Evolutionary conservation across 768 basidiomycete genomes (phyloP).

Genomic region (Boletus rubropictus): DNA sequence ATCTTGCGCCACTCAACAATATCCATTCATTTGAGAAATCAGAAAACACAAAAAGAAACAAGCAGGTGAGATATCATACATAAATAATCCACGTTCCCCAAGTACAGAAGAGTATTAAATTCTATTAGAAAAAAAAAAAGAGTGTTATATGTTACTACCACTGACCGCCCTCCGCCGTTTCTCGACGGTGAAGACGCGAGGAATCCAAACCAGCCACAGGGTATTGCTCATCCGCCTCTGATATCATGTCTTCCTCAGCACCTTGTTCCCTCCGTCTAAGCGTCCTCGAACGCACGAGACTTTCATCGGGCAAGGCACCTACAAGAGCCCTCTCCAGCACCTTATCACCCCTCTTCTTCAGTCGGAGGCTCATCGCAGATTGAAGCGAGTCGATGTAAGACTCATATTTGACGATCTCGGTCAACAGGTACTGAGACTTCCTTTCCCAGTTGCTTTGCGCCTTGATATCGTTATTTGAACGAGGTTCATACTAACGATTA

Average conservation of each 20-base stretch:
- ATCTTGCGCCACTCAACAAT: not conserved
- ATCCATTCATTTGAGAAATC: slow-evolving; percentile 12
- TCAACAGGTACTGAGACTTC: slow-evolving; percentile 81
- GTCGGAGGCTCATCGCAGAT: slow-evolving; percentile 72
- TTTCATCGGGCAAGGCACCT: slow-evolving; percentile 28
- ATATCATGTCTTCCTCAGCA: slow-evolving; percentile 42
- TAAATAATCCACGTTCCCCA: slow-evolving; percentile 22
- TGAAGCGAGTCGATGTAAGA: slow-evolving; percentile 90
- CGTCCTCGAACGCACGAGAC: slow-evolving; percentile 25
- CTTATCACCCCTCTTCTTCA: slow-evolving; percentile 90
- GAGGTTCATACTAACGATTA: slow-evolving; percentile 56
- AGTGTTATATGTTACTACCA: slow-evolving; percentile 19
- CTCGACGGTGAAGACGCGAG: slow-evolving; percentile 37
- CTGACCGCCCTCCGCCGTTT: slow-evolving; percentile 36
- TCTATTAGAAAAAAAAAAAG: slow-evolving; percentile 14
- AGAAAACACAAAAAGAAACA: slow-evolving; percentile 3
- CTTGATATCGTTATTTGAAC: slow-evolving; percentile 66
- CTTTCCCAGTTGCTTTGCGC: slow-evolving; percentile 89
- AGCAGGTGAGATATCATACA: slow-evolving; percentile 26
- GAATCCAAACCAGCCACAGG: slow-evolving; percentile 21
- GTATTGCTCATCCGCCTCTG: slow-evolving; percentile 41
- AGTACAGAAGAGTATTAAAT: not conserved
- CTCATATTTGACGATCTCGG: slow-evolving; percentile 93
- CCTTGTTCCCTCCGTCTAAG: slow-evolving; percentile 37
- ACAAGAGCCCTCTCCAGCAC: slow-evolving; percentile 57